Percentiles rank a stretch among this genome's conserved stretches.
Evolutionary conservation across 176 grass and related monocot species (phyloP).

Genomic region (Themeda triandra): DNA sequence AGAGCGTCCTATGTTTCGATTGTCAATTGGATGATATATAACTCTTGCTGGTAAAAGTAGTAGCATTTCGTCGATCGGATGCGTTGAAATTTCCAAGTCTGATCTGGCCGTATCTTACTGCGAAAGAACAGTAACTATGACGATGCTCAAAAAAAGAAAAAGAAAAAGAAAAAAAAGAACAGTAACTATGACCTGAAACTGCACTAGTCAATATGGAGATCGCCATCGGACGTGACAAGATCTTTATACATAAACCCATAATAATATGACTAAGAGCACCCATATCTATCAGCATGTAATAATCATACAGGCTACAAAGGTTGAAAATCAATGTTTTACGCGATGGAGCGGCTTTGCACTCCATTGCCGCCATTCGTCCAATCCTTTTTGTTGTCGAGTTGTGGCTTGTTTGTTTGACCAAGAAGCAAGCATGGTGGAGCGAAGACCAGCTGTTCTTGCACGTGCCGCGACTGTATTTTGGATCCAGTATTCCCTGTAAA

Average conservation of each 20-base stretch:
- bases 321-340: neutral
- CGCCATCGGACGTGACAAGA: conserved; percentile 11
- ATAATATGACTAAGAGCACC: neutral
- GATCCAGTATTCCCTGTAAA: too few species aligned
- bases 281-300: neutral
- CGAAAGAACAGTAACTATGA: neutral
- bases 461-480: too few species aligned
- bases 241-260: neutral
- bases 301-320: neutral
- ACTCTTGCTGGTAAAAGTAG: neutral
- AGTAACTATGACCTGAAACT: neutral
- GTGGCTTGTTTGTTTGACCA: conserved; percentile 9
- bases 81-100: neutral
- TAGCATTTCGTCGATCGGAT: neutral
- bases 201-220: conserved; percentile 6
- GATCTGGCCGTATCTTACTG: neutral
- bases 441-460: too few species aligned
- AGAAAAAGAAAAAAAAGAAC: too few species aligned
- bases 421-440: too few species aligned
- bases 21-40: neutral
- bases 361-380: neutral
- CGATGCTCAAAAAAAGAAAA: too few species aligned
- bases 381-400: neutral
- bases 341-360: neutral
- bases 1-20: neutral